Evolutionary conservation across 2,329 filamentous ascomycete species (phyloP), one percentile per base, ranked within the genome.

Genomic region (Alternaria conjuncta): DNA sequence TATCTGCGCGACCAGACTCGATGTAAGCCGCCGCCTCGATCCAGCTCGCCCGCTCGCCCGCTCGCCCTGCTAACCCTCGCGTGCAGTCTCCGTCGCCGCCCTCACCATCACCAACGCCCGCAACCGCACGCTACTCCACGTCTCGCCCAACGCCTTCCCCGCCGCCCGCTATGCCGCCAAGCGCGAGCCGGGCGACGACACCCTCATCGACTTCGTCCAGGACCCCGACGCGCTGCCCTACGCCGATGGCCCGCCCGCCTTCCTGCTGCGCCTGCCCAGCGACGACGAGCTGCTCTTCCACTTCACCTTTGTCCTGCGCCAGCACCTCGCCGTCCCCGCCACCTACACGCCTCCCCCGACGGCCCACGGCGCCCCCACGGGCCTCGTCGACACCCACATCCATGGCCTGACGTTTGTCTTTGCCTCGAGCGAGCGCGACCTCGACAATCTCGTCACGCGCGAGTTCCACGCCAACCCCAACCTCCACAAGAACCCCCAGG

Each of bases 391-490:
- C 73, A 96, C 94, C 3, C 86, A 86, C 59, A 92, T 99, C 74
- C 94, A 91, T 64, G 94, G 95, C 55, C 86, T 99, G 65, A 99
- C 96, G 9, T 98, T 94, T 78, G 91, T 96, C 66, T 95, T 95
- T 79, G 95, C 93, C 45, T 93, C 94, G 1, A 97, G 90, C 56
- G 83, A 89, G 30, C 92, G 88, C 81, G 96, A 99, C 74, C 88
- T 99, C 57, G 96, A 98, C 76, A 97, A 96, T 70, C 84, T 99
- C 50, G 90, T 98, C 51, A 98, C 95, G 15, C 87, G 94, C 72
- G 96, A 99, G 80, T 98, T 99, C 74, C 94, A 98, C 72, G 94
- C 95, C 69, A 94, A 99, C 76, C 96, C 96, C 1, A 99, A 99
- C 76, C 84, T 99, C 60, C 96, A 99, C 84, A 98, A 97, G 79